Evolutionary conservation across 2,329 filamentous ascomycete genomes (phyloP).

Genomic region (Orbilia brochopaga): DNA sequence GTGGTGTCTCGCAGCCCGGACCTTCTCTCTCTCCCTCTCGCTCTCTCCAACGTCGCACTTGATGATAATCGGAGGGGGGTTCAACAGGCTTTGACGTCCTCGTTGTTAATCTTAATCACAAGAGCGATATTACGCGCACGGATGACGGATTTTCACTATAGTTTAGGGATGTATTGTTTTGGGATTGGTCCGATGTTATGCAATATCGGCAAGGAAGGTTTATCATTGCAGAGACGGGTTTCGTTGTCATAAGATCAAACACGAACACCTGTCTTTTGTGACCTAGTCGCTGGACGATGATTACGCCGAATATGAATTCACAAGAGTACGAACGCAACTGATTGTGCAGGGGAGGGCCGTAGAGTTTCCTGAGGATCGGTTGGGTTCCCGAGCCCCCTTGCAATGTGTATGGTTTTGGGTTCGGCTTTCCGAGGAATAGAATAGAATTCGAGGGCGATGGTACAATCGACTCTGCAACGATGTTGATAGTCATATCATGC

Average conservation of each 20-base stretch:
- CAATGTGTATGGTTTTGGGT: neutral
- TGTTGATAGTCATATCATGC: neutral
- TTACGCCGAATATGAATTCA: conserved; percentile 22
- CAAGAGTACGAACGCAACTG: neutral
- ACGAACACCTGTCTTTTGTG: conserved; percentile 48
- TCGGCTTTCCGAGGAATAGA: neutral
- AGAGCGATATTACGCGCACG: conserved; percentile 11
- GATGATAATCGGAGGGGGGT: neutral
- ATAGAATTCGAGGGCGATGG: neutral
- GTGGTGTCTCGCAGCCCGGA: conserved; percentile 38
- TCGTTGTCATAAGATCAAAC: conserved; percentile 42
- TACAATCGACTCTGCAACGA: neutral
- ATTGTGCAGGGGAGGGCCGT: conserved; percentile 16
- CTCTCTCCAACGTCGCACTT: conserved; percentile 3
- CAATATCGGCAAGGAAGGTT: conserved; percentile 31
- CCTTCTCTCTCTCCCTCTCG: conserved; percentile 21
- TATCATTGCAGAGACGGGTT: neutral
- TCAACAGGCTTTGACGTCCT: conserved; percentile 22
- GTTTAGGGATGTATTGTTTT: conserved; percentile 27
- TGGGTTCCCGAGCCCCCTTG: conserved; percentile 24
- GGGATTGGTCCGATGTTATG: conserved; percentile 38
- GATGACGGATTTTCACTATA: conserved; percentile 21
- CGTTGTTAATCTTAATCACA: conserved; percentile 27
- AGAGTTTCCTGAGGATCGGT: conserved; percentile 26
- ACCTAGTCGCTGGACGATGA: conserved; percentile 38